Evolutionary conservation across 2,329 filamentous ascomycete species (phyloP), one percentile per base, ranked within the genome.

Genomic region (Aureobasidium pullulans): DNA sequence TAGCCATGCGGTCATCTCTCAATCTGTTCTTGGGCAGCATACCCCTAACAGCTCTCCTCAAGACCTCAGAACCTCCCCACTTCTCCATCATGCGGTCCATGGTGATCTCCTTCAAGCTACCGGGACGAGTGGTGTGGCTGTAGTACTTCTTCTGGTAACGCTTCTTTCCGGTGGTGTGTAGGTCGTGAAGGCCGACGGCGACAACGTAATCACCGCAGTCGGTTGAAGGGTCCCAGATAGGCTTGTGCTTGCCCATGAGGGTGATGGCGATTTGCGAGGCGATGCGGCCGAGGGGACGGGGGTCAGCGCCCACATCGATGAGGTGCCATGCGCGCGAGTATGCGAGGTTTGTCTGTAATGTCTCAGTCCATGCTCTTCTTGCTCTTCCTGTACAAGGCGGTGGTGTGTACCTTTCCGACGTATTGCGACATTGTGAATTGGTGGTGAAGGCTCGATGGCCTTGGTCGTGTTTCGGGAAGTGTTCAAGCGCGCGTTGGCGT

Each of bases 121-220:
- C 94, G 0, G 94, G 94, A 11, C 90, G 83, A 28, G 94, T 97
- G 66, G 86, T 95, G 76, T 97, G 94, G 57, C 89, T 84, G 80
- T 96, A 96, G 81, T 99, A 99, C 65, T 85, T 86, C 81, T 99
- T 99, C 79, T 96, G 90, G 76, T 84, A 87, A 73, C 86, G 88
- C 79, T 99, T 99, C 73, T 89, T 89, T 66, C 94, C 94, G 7
- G 94, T 97, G 1, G 86, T 87, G 77, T 92, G 86, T 52, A 99
- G 80, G 49, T 93, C 86, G 42, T 88, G 83, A 79, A 94, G 97
- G 73, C 91, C 87, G 39, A 90, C 90, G 54, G 94, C 92, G 1
- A 99, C 93, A 11, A 99, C 92, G 75, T 99, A 99, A 84, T 99
- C 94, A 67, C 94, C 94, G 81, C 94, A 97, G 81, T 99, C 94